A percentile compares a stretch with the other conserved stretches of the same genome.
Evolutionary conservation across 768 basidiomycete genomes (phyloP).

Genomic region (Leccinum barrowsii): DNA sequence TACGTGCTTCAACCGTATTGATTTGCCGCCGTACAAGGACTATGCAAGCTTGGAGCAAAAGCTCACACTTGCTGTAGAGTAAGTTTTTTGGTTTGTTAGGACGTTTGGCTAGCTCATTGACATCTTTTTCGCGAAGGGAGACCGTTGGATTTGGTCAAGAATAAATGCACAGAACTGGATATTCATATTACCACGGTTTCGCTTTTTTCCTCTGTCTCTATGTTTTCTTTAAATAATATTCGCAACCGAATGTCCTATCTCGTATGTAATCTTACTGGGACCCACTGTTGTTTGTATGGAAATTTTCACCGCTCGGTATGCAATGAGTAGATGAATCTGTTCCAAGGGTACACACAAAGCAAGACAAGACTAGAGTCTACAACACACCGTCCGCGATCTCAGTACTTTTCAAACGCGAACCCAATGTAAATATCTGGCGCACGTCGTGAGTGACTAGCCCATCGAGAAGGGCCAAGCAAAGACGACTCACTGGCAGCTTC

Average conservation of each 20-base stretch:
- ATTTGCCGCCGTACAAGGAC: constrained; percentile 96
- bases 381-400: constrained; percentile 6
- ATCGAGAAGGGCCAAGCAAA: neutral
- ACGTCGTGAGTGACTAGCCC: constrained; percentile 5
- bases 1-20: constrained; percentile 95
- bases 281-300: constrained; percentile 13
- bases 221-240: neutral
- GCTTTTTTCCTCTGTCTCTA: neutral
- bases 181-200: constrained; percentile 13
- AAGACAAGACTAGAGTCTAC: neutral
- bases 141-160: constrained; percentile 95
- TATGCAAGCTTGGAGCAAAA: constrained; percentile 94
- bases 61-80: constrained; percentile 92
- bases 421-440: constrained; percentile 84
- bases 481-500: constrained; percentile 90
- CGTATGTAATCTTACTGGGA: constrained; percentile 29
- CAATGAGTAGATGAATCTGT: neutral
- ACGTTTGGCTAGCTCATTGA: constrained; percentile 15
- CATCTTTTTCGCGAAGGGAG: constrained; percentile 48
- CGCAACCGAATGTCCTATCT: constrained; percentile 20
- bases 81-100: constrained; percentile 35
- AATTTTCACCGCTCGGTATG: neutral
- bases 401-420: constrained; percentile 82
- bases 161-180: constrained; percentile 36
- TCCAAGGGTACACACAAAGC: constrained; percentile 1